phyloP scores from a whole-genome alignment of 768 basidiomycete genomes.

The Lactarius sp. region DNA sequence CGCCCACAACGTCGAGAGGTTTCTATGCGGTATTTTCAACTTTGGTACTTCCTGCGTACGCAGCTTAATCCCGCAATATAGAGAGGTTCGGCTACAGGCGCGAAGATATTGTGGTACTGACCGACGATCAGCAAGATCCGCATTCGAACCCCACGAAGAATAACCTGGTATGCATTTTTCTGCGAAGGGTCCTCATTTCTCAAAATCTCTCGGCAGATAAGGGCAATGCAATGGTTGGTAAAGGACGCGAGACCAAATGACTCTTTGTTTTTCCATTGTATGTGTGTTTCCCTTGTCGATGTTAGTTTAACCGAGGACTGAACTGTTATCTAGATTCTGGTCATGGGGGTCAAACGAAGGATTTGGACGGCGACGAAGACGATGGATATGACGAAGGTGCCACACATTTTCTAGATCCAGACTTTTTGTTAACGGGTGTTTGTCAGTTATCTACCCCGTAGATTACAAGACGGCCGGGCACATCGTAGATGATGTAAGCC shows the following conservation, averaged over 20 bases:
- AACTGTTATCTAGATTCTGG: slow-evolving; percentile 61
- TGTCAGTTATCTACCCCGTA: slow-evolving; percentile 82
- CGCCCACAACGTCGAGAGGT: slow-evolving; percentile 47
- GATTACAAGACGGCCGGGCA: slow-evolving; percentile 74
- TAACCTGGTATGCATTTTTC: slow-evolving; percentile 41
- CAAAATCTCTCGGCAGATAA: slow-evolving; percentile 31
- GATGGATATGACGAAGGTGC: slow-evolving; percentile 78
- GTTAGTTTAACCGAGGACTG: background rate
- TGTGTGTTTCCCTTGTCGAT: slow-evolving; percentile 19
- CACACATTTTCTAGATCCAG: background rate
- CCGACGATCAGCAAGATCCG: slow-evolving; percentile 44
- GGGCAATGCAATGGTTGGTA: slow-evolving; percentile 58
- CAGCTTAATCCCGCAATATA: slow-evolving; percentile 18
- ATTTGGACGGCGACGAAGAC: slow-evolving; percentile 70
- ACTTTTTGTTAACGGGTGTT: background rate
- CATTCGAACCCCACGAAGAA: slow-evolving; percentile 45
- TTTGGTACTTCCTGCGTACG: background rate
- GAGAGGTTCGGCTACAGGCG: slow-evolving; percentile 44
- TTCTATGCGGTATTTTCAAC: slow-evolving; percentile 36
- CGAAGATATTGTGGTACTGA: slow-evolving; percentile 55
- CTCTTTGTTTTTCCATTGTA: slow-evolving; percentile 51
- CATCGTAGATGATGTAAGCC: slow-evolving; percentile 70
- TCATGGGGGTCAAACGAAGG: slow-evolving; percentile 88
- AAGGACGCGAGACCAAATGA: slow-evolving; percentile 49
- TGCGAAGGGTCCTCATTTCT: background rate